Conservation (phyloP, 129 eudicot species). For the Lonicera japonica region DNA sequence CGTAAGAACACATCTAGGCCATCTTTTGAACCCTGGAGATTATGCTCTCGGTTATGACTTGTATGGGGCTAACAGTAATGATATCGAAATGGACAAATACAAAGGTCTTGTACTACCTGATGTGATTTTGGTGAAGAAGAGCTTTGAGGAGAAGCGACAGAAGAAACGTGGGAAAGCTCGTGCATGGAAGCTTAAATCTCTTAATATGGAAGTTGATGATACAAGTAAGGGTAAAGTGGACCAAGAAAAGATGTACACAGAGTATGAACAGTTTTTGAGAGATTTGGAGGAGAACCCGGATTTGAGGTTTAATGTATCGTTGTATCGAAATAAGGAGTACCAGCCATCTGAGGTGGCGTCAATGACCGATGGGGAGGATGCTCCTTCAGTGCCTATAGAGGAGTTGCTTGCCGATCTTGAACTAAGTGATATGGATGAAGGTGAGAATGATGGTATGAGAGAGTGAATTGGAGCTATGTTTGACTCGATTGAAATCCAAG, state of each 20-base stretch:
- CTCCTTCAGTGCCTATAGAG: conserved; percentile 45
- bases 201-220: conserved; percentile 51
- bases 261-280: conserved; percentile 55
- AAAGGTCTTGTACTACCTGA: conserved; percentile 46
- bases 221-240: conserved; percentile 24
- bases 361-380: conserved; percentile 48
- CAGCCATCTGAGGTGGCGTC: conserved; percentile 49
- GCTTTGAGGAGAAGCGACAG: conserved; percentile 60
- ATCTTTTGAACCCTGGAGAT: conserved; percentile 52
- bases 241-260: conserved; percentile 42
- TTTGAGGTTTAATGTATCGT: conserved; percentile 46
- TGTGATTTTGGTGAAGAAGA: conserved; percentile 50
- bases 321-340: conserved; percentile 50
- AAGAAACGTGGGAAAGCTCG: conserved; percentile 54
- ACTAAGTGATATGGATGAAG: conserved; percentile 26
- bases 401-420: conserved; percentile 59
- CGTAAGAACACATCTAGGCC: conserved; percentile 51
- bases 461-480: conserved; percentile 17
- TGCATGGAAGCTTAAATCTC: conserved; percentile 60
- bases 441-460: conserved; percentile 26
- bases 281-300: conserved; percentile 70
- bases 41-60: conserved; percentile 64
- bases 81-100: conserved; percentile 57
- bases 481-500: not conserved
- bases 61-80: conserved; percentile 47